Conservation (phyloP, 2,329 filamentous ascomycete genomes). For the Herpotrichia juniperi region DNA sequence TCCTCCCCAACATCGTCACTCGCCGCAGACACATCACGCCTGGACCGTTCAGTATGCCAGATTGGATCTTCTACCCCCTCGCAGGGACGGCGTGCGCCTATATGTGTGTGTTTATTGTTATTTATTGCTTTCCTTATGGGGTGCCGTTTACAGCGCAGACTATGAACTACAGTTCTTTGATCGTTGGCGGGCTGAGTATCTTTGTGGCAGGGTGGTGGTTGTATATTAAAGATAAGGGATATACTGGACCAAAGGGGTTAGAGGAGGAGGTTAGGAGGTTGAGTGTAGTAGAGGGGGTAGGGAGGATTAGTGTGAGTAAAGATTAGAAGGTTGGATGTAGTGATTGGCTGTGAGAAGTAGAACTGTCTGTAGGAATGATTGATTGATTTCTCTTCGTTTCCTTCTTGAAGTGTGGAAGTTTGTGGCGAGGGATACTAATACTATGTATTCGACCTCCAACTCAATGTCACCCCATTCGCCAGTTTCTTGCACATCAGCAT, state of each 20-base stretch:
- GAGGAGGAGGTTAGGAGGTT: constrained; percentile 25
- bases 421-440: too few species aligned
- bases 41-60: constrained; percentile 65
- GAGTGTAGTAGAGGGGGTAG: constrained; percentile 11
- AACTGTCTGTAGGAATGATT: not conserved
- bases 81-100: constrained; percentile 62
- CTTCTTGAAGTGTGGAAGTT: too few species aligned
- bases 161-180: constrained; percentile 63
- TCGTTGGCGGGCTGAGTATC: constrained; percentile 59
- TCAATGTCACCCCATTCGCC: too few species aligned
- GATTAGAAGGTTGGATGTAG: not conserved
- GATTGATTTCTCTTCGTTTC: too few species aligned
- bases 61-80: constrained; percentile 50
- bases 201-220: constrained; percentile 54
- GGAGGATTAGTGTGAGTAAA: not conserved
- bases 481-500: too few species aligned
- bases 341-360: not conserved
- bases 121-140: constrained; percentile 64
- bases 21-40: constrained; percentile 53
- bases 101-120: constrained; percentile 65
- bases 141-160: constrained; percentile 52
- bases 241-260: constrained; percentile 44
- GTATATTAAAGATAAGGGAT: constrained; percentile 46
- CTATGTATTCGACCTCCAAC: too few species aligned
- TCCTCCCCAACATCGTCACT: constrained; percentile 57